Conservation (phyloP, 148 eudicot genomes). For the Fallopia convolvulus region DNA sequence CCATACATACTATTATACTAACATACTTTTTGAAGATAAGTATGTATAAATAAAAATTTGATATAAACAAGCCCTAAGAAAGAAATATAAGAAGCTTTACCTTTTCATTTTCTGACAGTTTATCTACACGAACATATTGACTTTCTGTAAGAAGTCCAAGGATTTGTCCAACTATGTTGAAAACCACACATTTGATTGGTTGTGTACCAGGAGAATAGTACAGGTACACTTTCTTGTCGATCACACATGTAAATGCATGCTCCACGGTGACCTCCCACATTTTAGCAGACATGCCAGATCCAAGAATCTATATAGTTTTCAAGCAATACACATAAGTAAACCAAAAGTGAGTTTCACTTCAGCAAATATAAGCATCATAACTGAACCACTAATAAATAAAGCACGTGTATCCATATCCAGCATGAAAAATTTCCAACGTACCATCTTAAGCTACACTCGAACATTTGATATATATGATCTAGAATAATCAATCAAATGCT, state of each 20-base stretch:
- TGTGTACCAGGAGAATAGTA: slow-evolving; percentile 41
- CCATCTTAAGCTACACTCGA: not conserved
- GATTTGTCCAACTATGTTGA: slow-evolving; percentile 69
- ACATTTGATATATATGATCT: not conserved
- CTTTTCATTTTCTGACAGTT: slow-evolving; percentile 71
- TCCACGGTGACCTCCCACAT: slow-evolving; percentile 72
- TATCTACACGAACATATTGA: slow-evolving; percentile 44
- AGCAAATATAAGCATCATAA: not conserved
- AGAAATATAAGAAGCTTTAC: slow-evolving; percentile 22
- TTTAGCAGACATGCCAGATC: slow-evolving; percentile 74
- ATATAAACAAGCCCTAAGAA: not conserved
- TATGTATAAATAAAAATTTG: not conserved
- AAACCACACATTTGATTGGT: slow-evolving; percentile 57
- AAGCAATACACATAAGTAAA: not conserved
- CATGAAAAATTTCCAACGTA: not conserved
- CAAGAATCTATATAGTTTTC: slow-evolving; percentile 46
- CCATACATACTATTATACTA: too few relatives aligned
- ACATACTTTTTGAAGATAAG: too few relatives aligned
- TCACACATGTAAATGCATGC: slow-evolving; percentile 62
- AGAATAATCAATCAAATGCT: not conserved
- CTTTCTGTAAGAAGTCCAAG: slow-evolving; percentile 54
- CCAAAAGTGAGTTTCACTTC: not conserved
- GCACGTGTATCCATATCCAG: not conserved
- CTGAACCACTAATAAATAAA: not conserved
- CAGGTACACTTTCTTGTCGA: slow-evolving; percentile 44